Evolutionary conservation across 2,329 filamentous ascomycete genomes (phyloP).

Genomic region (Aspergillus niger): DNA sequence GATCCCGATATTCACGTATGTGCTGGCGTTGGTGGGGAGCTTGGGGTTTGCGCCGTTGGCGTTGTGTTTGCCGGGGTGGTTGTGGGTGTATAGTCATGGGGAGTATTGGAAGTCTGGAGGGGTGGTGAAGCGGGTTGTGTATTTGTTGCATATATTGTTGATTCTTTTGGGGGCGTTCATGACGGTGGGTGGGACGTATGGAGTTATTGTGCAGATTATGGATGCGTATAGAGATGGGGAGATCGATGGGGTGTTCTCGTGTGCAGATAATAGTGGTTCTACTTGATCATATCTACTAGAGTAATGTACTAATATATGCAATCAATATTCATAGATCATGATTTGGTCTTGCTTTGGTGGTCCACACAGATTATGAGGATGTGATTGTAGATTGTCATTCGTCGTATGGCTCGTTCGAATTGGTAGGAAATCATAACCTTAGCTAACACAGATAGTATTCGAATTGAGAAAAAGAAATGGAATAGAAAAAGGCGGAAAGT

Average conservation of each 20-base stretch:
- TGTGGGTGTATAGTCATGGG: constrained; percentile 56
- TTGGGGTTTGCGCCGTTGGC: constrained; percentile 56
- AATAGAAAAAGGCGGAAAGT: no score
- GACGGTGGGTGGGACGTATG: constrained; percentile 48
- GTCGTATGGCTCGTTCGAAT: no score
- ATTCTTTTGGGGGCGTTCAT: constrained; percentile 52
- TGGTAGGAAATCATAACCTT: no score
- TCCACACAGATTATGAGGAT: no score
- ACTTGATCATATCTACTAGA: background rate
- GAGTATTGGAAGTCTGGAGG: constrained; percentile 43
- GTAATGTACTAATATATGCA: no score
- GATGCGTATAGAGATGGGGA: constrained; percentile 18
- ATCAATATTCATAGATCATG: no score
- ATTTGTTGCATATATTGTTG: constrained; percentile 45
- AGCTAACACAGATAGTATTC: no score
- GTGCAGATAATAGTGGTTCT: constrained; percentile 21
- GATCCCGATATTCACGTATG: constrained; percentile 58
- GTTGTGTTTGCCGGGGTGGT: constrained; percentile 50
- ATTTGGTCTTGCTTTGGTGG: no score
- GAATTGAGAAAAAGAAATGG: no score
- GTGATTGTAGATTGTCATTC: no score
- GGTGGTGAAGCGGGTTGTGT: constrained; percentile 38
- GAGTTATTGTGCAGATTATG: constrained; percentile 20
- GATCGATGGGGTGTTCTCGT: constrained; percentile 18
- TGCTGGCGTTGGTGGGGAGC: constrained; percentile 52